Percentiles rank a stretch among this genome's conserved stretches.
Evolutionary conservation across 768 basidiomycete species (phyloP).

Genomic region (Galerina marginata): DNA sequence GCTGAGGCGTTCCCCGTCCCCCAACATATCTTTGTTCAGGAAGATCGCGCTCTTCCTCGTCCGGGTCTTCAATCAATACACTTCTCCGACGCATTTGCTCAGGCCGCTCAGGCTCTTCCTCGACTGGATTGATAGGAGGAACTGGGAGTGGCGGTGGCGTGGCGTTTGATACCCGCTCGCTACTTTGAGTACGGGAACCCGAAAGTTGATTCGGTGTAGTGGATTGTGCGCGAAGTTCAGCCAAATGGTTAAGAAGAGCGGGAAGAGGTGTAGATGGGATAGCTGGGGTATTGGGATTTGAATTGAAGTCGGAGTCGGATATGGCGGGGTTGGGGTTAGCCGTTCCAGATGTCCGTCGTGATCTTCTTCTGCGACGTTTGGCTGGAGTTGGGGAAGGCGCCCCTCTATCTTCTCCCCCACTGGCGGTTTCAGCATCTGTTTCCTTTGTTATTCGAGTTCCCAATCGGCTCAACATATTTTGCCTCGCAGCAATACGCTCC

Average conservation of each 20-base stretch:
- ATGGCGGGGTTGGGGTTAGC: conserved; percentile 51
- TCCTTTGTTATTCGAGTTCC: conserved; percentile 64
- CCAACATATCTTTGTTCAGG: conserved; percentile 45
- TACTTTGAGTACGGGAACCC: conserved; percentile 37
- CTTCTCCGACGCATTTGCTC: conserved; percentile 59
- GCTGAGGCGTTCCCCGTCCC: conserved; percentile 50
- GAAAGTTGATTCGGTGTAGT: conserved; percentile 47
- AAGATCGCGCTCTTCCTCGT: conserved; percentile 50
- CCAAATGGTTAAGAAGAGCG: conserved; percentile 39
- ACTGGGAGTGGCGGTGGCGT: conserved; percentile 23
- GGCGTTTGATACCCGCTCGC: conserved; percentile 31
- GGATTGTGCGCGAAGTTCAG: conserved; percentile 47
- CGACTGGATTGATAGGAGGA: conserved; percentile 18
- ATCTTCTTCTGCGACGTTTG: conserved; percentile 63
- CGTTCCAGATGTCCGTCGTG: conserved; percentile 49
- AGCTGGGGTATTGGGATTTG: conserved; percentile 65
- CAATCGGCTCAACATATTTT: conserved; percentile 67
- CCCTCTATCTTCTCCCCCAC: conserved; percentile 60
- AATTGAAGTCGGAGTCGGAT: conserved; percentile 54
- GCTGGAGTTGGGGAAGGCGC: conserved; percentile 48
- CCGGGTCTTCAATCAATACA: conserved; percentile 73
- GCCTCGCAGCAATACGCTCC: conserved; percentile 75
- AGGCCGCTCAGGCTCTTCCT: conserved; percentile 41
- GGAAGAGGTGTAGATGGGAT: conserved; percentile 59
- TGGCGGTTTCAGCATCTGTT: conserved; percentile 65